Evolutionary conservation across 345 rosid species (phyloP).

Genomic region (Isatis tinctoria): DNA sequence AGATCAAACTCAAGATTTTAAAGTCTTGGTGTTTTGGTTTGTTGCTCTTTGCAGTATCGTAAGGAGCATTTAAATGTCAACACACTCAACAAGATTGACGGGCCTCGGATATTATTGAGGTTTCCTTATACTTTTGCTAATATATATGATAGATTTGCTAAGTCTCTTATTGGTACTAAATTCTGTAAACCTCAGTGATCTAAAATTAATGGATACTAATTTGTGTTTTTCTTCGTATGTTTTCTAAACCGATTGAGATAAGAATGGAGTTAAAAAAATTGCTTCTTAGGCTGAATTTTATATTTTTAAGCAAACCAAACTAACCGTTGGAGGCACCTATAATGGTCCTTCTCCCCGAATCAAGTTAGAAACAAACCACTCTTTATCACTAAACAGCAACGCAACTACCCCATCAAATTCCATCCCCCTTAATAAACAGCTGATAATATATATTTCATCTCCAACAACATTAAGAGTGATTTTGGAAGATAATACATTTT

Average conservation of each 20-base stretch:
- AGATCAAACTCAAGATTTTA: not conserved
- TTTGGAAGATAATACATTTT: too few relatives aligned
- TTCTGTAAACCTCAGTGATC: slow-evolving; percentile 21
- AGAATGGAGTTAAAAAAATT: not conserved
- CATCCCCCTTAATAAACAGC: too few relatives aligned
- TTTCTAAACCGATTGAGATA: not conserved
- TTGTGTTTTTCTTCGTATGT: not conserved
- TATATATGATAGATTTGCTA: slow-evolving; percentile 1
- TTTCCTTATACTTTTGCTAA: not conserved
- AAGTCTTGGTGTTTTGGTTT: not conserved
- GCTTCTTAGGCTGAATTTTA: not conserved
- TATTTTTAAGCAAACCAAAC: too few relatives aligned
- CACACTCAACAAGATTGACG: not conserved
- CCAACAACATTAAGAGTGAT: too few relatives aligned
- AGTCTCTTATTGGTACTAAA: slow-evolving; percentile 12
- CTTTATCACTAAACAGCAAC: too few relatives aligned
- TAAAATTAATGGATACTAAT: not conserved
- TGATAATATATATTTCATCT: too few relatives aligned
- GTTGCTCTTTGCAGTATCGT: slow-evolving; percentile 41
- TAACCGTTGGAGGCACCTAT: too few relatives aligned
- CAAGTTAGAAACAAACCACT: too few relatives aligned
- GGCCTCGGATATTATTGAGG: not conserved
- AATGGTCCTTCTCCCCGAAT: too few relatives aligned
- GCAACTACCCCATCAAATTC: too few relatives aligned
- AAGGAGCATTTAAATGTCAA: slow-evolving; percentile 32